Evolutionary conservation across 2,329 filamentous ascomycete genomes (phyloP).

Genomic region (Xylaria sp.): DNA sequence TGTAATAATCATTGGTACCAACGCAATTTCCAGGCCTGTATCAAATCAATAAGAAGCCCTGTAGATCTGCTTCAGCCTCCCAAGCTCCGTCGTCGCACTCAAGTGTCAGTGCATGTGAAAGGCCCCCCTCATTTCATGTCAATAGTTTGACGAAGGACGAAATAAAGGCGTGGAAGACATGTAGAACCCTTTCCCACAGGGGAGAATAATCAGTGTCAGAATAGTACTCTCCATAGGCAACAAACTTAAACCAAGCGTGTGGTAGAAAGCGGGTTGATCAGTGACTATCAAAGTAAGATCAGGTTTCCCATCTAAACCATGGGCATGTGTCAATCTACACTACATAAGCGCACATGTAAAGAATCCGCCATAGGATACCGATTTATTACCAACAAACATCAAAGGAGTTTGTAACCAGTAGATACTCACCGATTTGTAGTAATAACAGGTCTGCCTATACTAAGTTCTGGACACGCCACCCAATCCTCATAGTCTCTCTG

Average conservation of each 20-base stretch:
- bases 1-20: constrained; percentile 6
- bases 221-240: not conserved
- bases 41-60: constrained; percentile 5
- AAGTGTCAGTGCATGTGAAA: not conserved
- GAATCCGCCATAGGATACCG: not conserved
- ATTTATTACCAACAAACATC: not conserved
- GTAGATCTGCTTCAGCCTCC: constrained; percentile 13
- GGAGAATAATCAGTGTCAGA: not conserved
- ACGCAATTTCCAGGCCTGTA: not conserved
- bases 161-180: not conserved
- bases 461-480: not conserved
- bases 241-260: not conserved
- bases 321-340: not conserved
- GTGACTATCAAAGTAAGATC: not conserved
- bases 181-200: not conserved
- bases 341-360: not conserved
- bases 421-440: too few species aligned
- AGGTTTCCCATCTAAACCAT: not conserved
- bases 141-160: not conserved
- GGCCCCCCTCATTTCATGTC: not conserved
- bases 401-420: too few species aligned
- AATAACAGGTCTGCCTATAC: not conserved
- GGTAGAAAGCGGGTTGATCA: not conserved
- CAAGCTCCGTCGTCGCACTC: not conserved
- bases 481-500: not conserved